A percentile compares a stretch with the other conserved stretches of the same genome.
Evolutionary conservation across 2,329 filamentous ascomycete genomes (phyloP).

Genomic region (Plenodomus tracheiphilus): DNA sequence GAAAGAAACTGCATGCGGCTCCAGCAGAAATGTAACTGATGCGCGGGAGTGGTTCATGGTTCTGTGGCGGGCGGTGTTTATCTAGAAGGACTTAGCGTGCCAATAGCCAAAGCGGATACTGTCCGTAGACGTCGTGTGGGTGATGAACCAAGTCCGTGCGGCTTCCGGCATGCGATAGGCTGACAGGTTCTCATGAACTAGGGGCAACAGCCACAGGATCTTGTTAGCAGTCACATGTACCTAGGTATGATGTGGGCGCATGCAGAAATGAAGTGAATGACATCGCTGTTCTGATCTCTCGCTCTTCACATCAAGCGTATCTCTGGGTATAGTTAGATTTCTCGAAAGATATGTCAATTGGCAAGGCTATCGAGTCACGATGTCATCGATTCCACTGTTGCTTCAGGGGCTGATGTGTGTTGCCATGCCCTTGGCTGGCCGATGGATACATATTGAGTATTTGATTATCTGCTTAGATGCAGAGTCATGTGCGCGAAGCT

Average conservation of each 20-base stretch:
- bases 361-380: too few species aligned
- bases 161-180: too few species aligned
- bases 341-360: too few species aligned
- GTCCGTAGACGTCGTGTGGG: neutral
- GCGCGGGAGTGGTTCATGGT: neutral
- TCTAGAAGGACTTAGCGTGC: neutral
- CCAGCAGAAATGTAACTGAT: neutral
- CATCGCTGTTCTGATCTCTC: too few species aligned
- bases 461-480: neutral
- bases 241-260: too few species aligned
- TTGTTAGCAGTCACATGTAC: too few species aligned
- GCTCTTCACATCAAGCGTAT: too few species aligned
- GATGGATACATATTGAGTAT: neutral
- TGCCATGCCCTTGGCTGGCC: neutral
- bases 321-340: too few species aligned
- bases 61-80: neutral
- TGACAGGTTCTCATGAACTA: too few species aligned
- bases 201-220: neutral
- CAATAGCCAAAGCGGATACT: neutral
- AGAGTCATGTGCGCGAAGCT: neutral
- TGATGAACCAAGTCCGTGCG: neutral
- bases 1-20: neutral
- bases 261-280: too few species aligned
- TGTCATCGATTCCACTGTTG: neutral
- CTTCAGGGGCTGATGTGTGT: neutral